A percentile compares a stretch with the other conserved stretches of the same genome.
Conservation (phyloP, 139 green algal genomes). For the Coccomyxa sp. region DNA sequence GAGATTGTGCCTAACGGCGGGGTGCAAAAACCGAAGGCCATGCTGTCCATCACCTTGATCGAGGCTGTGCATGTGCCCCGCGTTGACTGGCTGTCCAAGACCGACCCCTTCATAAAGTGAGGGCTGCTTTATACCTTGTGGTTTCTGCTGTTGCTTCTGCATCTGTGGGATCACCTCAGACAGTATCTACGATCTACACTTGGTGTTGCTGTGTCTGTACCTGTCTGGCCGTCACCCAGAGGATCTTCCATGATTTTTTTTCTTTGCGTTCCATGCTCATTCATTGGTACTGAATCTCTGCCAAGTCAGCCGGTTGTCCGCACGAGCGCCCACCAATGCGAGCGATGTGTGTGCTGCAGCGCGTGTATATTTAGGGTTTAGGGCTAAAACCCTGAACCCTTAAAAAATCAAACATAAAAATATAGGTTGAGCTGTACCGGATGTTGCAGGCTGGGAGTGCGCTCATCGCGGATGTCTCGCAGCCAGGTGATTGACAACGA, state of each 20-base stretch:
- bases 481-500: conserved; percentile 22
- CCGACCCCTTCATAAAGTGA: conserved; percentile 15
- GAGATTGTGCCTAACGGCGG: conserved; percentile 10
- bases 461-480: conserved; percentile 21
- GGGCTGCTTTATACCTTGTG: neutral
- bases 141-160: neutral
- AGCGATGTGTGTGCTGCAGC: too few relatives aligned
- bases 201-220: neutral
- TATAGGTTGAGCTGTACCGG: too few relatives aligned
- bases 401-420: too few relatives aligned
- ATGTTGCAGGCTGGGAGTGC: conserved; percentile 15
- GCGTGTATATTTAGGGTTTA: too few relatives aligned
- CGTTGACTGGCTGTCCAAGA: conserved; percentile 16
- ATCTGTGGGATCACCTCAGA: neutral
- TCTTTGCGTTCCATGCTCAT: too few relatives aligned
- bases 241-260: too few relatives aligned
- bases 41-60: conserved; percentile 21
- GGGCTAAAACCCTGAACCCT: too few relatives aligned
- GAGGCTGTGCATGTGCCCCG: conserved; percentile 16
- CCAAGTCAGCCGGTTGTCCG: neutral
- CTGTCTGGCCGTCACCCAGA: too few relatives aligned
- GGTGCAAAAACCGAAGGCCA: conserved; percentile 7
- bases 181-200: neutral
- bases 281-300: too few relatives aligned
- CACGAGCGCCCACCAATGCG: too few relatives aligned